A percentile compares a stretch with the other conserved stretches of the same genome.
Conservation (phyloP, 768 basidiomycete species). For the Hypholoma fasciculare region DNA sequence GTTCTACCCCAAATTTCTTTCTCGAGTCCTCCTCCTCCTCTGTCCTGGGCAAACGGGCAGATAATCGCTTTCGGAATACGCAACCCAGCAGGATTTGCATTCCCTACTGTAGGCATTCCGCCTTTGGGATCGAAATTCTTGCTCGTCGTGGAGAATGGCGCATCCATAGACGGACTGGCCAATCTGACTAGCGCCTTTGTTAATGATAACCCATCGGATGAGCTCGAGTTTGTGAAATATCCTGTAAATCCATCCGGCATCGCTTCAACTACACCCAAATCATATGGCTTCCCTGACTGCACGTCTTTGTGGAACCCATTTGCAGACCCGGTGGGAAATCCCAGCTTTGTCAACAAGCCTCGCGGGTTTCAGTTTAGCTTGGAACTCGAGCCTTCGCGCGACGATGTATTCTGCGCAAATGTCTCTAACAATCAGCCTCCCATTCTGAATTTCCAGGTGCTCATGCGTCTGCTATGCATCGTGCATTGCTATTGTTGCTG, state of each 20-base stretch:
- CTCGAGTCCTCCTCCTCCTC: conserved; percentile 11
- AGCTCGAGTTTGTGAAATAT: conserved; percentile 31
- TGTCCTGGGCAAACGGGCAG: conserved; percentile 29
- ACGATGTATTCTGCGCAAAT: conserved; percentile 34
- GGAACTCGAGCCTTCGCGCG: conserved; percentile 27
- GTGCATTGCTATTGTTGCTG: not conserved
- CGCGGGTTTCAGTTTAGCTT: conserved; percentile 41
- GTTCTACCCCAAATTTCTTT: conserved; percentile 12
- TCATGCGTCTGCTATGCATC: not conserved
- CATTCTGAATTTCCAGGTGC: conserved; percentile 38
- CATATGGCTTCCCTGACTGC: conserved; percentile 46
- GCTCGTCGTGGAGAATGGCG: conserved; percentile 43
- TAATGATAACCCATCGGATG: conserved; percentile 47
- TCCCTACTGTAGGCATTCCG: conserved; percentile 17
- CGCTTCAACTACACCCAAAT: conserved; percentile 13
- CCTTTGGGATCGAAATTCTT: conserved; percentile 16
- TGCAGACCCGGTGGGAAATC: conserved; percentile 41
- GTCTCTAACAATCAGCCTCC: conserved; percentile 38
- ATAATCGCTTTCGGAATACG: conserved; percentile 43
- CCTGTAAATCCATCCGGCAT: not conserved
- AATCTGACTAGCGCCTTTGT: conserved; percentile 38
- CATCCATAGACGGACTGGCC: conserved; percentile 40
- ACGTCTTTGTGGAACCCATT: conserved; percentile 41
- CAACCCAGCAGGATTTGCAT: conserved; percentile 44
- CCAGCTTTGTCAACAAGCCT: conserved; percentile 29